Evolutionary conservation across 345 rosid species (phyloP), one percentile per base, ranked within the genome.

Genomic region (Brassica incana): DNA sequence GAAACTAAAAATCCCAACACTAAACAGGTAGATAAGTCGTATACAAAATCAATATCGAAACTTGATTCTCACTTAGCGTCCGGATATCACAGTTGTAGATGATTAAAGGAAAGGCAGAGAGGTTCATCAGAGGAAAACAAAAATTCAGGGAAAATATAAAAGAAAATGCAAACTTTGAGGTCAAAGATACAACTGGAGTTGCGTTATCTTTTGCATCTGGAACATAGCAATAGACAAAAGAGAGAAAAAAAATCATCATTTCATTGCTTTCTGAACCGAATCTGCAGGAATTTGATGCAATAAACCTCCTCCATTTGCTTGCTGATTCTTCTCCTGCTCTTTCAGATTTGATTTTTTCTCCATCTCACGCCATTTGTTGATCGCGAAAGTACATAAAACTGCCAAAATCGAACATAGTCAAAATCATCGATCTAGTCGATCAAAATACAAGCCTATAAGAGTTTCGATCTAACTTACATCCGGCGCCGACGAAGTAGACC

Each of bases 281-380:
- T 78, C 77, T 8, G 87, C 6, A 33, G 88, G 74, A 40, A 59
- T 59, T 8, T 81, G 81, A 5, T 78, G 56, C 63, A 84, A 50
- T 11, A 79, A 72, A 76, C 4, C 61, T 16, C 4, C 61, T 16
- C 12, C 81, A 14, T 72, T 69, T 73, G 73, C 83, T 72, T 73
- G 82, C 58, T 72, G 77, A 18, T 82, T 74, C 77, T 82, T 74
- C 77, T 70, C 71, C 56, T 84, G 74, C 64, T 81, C 85, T 66
- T 86, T 81, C 73, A 79, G 84, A 14, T 81, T 27, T 71, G 91
- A 78, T 32, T 88, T 89, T 16, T 77, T 78, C 85, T 90, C 94
- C 61, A 87, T 68, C 73, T 90, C 91, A 77, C 87, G 84, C 92
- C 94, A 92, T 75, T 86, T 90, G 80, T 90, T 89, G 83, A 88